Base-by-base conservation (phyloP, 805 yeast genomes). In the Diddensiella caesifluorescens region DNA sequence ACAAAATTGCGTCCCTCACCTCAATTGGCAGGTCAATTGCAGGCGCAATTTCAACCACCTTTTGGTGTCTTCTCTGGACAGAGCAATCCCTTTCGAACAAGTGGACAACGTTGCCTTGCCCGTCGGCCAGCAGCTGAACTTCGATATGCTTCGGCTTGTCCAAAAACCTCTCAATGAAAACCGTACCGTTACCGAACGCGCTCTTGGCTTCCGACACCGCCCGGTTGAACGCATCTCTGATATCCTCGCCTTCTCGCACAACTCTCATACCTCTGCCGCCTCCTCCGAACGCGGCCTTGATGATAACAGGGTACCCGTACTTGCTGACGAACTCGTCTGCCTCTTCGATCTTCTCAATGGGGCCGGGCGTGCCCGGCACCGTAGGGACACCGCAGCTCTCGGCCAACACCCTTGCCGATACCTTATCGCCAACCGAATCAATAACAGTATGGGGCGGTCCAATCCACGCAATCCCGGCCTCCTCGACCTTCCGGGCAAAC, bases 211-310 rank as follows among this genome's bases (percentile, higher is more conserved):
- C 98, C 34, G 95, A 83, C 22, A 83, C 78, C 26, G 97, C 97
- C 68, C 98, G 82, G 57, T 73, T 68, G 70, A 92, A 90, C 27
- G 97, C 97, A 62, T 90, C 97, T 35, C 62, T 81, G 46, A 90
- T 77, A 63, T 81, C 86, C 55, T 92, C 98, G 56, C 96, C 97
- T 66, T 90, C 96, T 59, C 94, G 75, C 34, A 90, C 98, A 39
- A 90, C 98, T 70, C 98, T 81, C 97, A 90, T 92, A 76, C 98
- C 98, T 69, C 97, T 80, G 61, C 98, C 98, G 74, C 98, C 98
- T 69, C 98, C 98, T 64, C 98, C 98, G 60, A 84, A 92, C 28
- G 98, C 98, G 35, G 98, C 98, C 69, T 90, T 90, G 68, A 90
- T 88, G 67, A 90, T 90, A 37, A 92, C 97, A 5, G 98, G 98